Evolutionary conservation across 1,284 basidiomycete genomes (phyloP).

Genomic region (Ceraceosorus guamensis): DNA sequence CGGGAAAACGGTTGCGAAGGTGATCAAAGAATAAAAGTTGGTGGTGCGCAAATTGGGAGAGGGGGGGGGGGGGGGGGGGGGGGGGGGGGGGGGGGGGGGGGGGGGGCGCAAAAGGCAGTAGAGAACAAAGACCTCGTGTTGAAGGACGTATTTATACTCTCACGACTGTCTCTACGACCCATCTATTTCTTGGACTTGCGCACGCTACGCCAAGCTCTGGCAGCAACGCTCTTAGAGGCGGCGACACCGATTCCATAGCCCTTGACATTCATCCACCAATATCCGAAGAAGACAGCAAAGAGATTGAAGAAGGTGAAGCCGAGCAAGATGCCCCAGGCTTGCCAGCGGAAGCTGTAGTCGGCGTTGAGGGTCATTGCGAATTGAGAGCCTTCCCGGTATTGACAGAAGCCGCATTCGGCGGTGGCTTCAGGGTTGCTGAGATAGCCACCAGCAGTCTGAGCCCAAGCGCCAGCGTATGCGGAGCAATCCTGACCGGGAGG

Average conservation of each 20-base stretch:
- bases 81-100: no score
- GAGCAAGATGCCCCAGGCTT: constrained; percentile 24
- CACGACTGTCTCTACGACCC: no score
- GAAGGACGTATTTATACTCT: no score
- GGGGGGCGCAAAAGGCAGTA: no score
- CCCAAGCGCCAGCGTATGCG: constrained; percentile 30
- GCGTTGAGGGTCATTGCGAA: constrained; percentile 21
- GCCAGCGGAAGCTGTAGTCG: constrained; percentile 31
- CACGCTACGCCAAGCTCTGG: no score
- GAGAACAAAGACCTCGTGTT: no score
- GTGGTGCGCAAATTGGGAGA: no score
- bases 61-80: no score
- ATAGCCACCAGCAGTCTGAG: constrained; percentile 16
- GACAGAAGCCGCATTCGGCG: constrained; percentile 24
- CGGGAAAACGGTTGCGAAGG: no score
- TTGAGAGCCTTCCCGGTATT: constrained; percentile 25
- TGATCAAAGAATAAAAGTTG: no score
- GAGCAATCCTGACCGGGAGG: constrained; percentile 28
- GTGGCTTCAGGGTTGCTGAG: constrained; percentile 20
- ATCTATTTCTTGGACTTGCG: no score
- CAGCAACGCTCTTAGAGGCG: constrained; percentile 1
- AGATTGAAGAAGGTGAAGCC: constrained; percentile 25
- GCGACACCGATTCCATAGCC: constrained; percentile 18
- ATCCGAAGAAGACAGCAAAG: constrained; percentile 16
- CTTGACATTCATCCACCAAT: constrained; percentile 30